A percentile compares a stretch with the other conserved stretches of the same genome.
phyloP scores from a whole-genome alignment of 1,284 basidiomycete species.

The Melanopsichium pennsylvanicum region DNA sequence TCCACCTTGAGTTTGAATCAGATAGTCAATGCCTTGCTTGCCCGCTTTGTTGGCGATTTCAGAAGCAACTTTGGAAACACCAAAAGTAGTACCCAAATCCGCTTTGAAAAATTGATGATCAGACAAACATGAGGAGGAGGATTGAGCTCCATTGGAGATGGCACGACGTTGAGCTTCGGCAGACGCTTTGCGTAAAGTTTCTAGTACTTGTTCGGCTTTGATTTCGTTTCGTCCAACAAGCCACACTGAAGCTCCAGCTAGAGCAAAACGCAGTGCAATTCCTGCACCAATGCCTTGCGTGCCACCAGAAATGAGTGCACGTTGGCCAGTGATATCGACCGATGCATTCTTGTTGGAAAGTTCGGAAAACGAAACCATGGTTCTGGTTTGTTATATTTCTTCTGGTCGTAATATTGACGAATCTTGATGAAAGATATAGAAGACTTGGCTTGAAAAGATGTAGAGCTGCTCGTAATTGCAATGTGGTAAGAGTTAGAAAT shows the following conservation, averaged over 20 bases:
- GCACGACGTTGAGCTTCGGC: conserved; percentile 35
- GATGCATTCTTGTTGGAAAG: conserved; percentile 32
- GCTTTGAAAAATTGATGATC: conserved; percentile 64
- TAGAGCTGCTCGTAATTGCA: too few species aligned
- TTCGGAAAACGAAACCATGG: conserved; percentile 24
- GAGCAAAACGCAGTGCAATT: conserved; percentile 56
- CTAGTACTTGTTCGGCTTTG: conserved; percentile 57
- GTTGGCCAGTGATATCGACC: conserved; percentile 24
- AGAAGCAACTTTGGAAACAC: conserved; percentile 50
- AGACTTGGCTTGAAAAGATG: too few species aligned
- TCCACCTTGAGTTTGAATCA: conserved; percentile 65
- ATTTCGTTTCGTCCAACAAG: conserved; percentile 65
- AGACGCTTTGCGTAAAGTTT: conserved; percentile 46
- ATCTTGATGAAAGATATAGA: too few species aligned
- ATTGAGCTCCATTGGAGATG: background rate
- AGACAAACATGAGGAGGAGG: background rate
- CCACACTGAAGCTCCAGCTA: conserved; percentile 64
- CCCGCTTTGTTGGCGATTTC: conserved; percentile 50
- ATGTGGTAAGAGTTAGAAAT: too few species aligned
- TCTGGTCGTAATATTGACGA: too few species aligned
- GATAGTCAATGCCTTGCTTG: conserved; percentile 62
- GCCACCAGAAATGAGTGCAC: conserved; percentile 51
- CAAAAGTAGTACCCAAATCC: conserved; percentile 59
- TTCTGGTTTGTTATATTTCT: too few species aligned
- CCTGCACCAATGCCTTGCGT: conserved; percentile 60